Evolutionary conservation across 2,329 filamentous ascomycete genomes (phyloP).

Genomic region (Cladosporium phlei): DNA sequence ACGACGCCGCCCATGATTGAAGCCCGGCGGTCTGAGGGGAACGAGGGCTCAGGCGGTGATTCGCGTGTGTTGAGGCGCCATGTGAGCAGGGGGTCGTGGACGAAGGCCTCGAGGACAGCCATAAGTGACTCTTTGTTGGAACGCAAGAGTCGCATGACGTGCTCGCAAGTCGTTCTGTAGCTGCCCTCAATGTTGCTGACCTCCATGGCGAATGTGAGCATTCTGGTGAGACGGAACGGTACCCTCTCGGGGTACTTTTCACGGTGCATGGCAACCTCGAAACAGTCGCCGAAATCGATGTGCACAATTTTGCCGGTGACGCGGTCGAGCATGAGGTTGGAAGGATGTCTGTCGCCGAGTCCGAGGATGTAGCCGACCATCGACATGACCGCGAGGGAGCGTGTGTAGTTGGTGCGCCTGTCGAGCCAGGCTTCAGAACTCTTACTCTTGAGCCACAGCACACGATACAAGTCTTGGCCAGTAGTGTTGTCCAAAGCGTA

Average conservation of each 20-base stretch:
- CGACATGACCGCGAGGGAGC: constrained; percentile 97
- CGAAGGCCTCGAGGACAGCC: constrained; percentile 97
- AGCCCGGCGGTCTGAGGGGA: constrained; percentile 56
- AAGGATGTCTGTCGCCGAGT: constrained; percentile 92
- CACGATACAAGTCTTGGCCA: constrained; percentile 94
- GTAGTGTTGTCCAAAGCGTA: constrained; percentile 99
- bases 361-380: constrained; percentile 99
- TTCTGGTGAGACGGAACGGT: constrained; percentile 93
- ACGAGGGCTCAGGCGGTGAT: constrained; percentile 55
- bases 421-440: constrained; percentile 97
- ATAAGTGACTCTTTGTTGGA: constrained; percentile 98
- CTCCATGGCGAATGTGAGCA: constrained; percentile 99
- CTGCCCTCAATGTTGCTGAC: constrained; percentile 99
- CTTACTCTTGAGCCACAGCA: constrained; percentile 98
- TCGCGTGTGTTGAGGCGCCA: constrained; percentile 75
- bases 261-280: constrained; percentile 98
- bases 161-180: constrained; percentile 96
- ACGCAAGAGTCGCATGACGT: constrained; percentile 92
- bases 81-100: constrained; percentile 96
- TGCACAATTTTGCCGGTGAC: constrained; percentile 96
- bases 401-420: constrained; percentile 95
- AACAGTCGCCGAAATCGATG: constrained; percentile 99
- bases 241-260: constrained; percentile 98
- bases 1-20: constrained; percentile 54
- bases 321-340: constrained; percentile 94